These are phyloP conservation scores for Zostera marina DNA, from an alignment of 116 monocot species.

Conservation along the genomic window DNA sequence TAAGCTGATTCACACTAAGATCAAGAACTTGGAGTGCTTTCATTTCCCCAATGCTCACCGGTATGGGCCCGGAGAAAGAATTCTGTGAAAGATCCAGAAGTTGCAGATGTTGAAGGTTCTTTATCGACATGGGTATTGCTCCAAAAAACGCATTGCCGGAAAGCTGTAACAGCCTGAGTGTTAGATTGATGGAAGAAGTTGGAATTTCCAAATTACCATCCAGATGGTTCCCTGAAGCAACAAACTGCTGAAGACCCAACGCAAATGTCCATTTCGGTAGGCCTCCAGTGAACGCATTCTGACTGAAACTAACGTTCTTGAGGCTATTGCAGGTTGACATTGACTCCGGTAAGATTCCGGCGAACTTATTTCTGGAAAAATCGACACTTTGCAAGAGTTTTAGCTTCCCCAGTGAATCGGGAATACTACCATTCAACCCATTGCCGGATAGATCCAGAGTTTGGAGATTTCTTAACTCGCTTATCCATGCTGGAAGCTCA, in stretches of 20 bases:
- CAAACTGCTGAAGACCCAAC: slow-evolving; percentile 29
- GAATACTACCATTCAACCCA: slow-evolving; percentile 33
- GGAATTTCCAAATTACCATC: slow-evolving; percentile 21
- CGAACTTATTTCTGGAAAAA: slow-evolving; percentile 34
- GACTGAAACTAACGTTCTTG: slow-evolving; percentile 33
- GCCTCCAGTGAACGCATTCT: slow-evolving; percentile 36
- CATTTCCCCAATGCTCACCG: slow-evolving; percentile 22
- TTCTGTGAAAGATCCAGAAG: slow-evolving; percentile 44
- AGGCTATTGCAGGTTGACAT: slow-evolving; percentile 26
- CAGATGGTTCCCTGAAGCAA: slow-evolving; percentile 33
- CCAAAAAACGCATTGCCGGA: slow-evolving; percentile 44
- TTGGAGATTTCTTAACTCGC: slow-evolving; percentile 29
- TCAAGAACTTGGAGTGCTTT: slow-evolving; percentile 27
- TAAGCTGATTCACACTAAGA: slow-evolving; percentile 37
- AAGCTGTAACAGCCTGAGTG: slow-evolving; percentile 35
- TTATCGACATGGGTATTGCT: slow-evolving; percentile 24
- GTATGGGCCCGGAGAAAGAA: slow-evolving; percentile 25
- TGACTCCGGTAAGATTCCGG: slow-evolving; percentile 50
- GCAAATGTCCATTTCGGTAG: slow-evolving; percentile 56
- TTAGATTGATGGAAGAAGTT: not conserved
- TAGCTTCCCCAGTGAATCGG: slow-evolving; percentile 37
- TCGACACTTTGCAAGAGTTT: slow-evolving; percentile 24
- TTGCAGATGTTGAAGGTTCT: slow-evolving; percentile 19
- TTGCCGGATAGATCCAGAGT: slow-evolving; percentile 41
- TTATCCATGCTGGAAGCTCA: slow-evolving; percentile 40